Evolutionary conservation across 129 eudicot genomes (phyloP), one percentile per base, ranked within the genome.

Genomic region (Centrapalus pauciflorus): DNA sequence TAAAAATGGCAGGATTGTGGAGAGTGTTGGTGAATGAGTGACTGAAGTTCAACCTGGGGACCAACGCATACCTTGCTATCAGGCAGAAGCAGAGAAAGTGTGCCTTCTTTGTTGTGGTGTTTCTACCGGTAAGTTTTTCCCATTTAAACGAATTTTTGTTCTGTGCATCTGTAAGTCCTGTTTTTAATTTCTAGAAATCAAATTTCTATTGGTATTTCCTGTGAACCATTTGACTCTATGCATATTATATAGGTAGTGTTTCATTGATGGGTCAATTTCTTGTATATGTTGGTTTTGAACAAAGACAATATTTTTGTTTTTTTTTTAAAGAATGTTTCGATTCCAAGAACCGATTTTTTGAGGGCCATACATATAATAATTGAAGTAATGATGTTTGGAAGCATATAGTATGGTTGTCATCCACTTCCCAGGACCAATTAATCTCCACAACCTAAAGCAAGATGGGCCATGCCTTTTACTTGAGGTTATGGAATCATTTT

Each of bases 21-120:
- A 94, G 74, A 94, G 99, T 84, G 95, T 94, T 70, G 99, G 99
- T 71, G 99, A 94, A 81, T 97, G 99, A 3, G 99, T 94, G 33
- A 89, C 99, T 30, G 97, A 89, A 61, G 97, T 89, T 52, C 79
- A 94, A 81, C 85, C 97, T 4, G 99, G 99, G 20, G 99, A 94
- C 78, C 99, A 94, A 76, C 97, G 89, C 7, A 94, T 94, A 63
- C 99, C 99, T n/a, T 94, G 99, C 67, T 94, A 94, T 78, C 99
- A 94, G 70, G 99, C 99, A 5, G 99, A 94, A 75, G n/a, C n/a
- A n/a, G 96, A 89, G n/a, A 89, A 89, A 86, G 96, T 89, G 11
- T 89, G 95, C 66, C 95, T 89, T 64, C 90, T 85, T 50, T 88
- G 95, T 61, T 89, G 95, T 71, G 96, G 96, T 71, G 95, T 85